Percentiles rank a stretch among this genome's conserved stretches.
Conservation (phyloP, 2,329 filamentous ascomycete genomes). For the Cordyceps fumosorosea region DNA sequence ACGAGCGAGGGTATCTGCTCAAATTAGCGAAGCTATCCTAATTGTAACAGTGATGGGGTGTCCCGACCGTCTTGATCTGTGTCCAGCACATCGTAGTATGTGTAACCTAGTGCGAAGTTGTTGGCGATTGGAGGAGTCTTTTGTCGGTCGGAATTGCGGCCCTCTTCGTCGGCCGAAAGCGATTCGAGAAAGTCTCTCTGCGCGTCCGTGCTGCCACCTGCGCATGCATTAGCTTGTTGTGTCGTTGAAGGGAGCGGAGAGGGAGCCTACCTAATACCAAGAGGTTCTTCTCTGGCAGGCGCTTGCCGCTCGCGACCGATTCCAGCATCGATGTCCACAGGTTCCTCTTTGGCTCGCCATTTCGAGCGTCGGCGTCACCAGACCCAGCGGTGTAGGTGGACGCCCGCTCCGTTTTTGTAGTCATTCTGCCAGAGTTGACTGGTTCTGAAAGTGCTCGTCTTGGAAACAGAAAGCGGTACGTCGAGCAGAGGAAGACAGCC, state of each 20-base stretch:
- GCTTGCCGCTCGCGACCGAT: constrained; percentile 81
- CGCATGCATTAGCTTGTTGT: constrained; percentile 1
- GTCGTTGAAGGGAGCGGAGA: neutral
- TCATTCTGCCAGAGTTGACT: constrained; percentile 31
- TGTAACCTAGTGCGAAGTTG: constrained; percentile 87
- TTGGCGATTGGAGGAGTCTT: constrained; percentile 78
- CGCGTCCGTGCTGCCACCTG: constrained; percentile 74
- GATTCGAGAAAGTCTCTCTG: constrained; percentile 78
- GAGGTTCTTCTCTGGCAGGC: constrained; percentile 85
- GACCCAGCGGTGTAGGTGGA: constrained; percentile 54
- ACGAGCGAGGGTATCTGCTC: constrained; percentile 74
- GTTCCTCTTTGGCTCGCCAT: constrained; percentile 73
- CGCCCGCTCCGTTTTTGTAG: constrained; percentile 47
- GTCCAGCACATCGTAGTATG: constrained; percentile 90
- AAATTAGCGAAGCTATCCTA: constrained; percentile 17
- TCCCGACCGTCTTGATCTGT: constrained; percentile 79
- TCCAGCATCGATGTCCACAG: constrained; percentile 94
- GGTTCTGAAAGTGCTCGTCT: constrained; percentile 4
- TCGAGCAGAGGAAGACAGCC: neutral
- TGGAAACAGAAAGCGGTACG: neutral
- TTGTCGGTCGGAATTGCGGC: constrained; percentile 48
- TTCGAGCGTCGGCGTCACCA: constrained; percentile 48
- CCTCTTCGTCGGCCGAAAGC: constrained; percentile 47
- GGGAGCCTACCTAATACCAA: constrained; percentile 65
- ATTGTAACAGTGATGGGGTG: neutral